Evolutionary conservation across 1,284 basidiomycete species (phyloP), one percentile per base, ranked within the genome.

Genomic region (Apiotrichum veenhuisii): DNA sequence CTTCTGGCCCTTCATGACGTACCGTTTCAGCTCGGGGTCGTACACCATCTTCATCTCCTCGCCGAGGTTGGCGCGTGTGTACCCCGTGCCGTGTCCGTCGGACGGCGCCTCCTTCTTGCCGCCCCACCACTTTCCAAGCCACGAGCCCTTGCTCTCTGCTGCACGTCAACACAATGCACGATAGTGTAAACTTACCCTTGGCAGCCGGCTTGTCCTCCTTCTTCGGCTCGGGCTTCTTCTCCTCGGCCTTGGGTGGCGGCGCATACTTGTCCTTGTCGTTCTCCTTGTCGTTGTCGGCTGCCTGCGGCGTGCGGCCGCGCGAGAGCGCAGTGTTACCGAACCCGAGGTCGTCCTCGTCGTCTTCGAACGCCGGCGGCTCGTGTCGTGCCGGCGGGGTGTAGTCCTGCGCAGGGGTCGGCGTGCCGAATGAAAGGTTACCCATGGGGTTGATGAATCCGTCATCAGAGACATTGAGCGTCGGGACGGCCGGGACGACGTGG

Each of bases 31-130:
- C 23, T 97, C 92, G 67, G 89, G 87, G 76, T 99, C 96, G 73
- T 90, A 99, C 66, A 92, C 89, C 79, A 98, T 95, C 45, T 86
- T 82, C 33, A 83, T 91, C 71, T 95, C 86, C 68, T 98, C 91
- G 20, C 96, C 96, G 23, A 98, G 82, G 66, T 91, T 98, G 18
- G 95, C 96, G 71, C 36, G 36, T 5, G 50, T 52, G 42, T 44
- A 45, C 22, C 50, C 50, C 17, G 41, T n/a, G 1, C 27, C 52
- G 85, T 88, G 55, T 93, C 30, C 30, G 30, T 79, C 9, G 92
- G 91, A 18, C 81, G 87, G 7, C 78, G 79, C 78, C 20, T 66
- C 72, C 49, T 82, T 77, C 57, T 82, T 80, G 61, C 83, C 86
- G 47, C 82, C 82, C 82, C 83, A 91, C 76, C 86, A 84, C 11